Evolutionary conservation across 2,329 filamentous ascomycete species (phyloP), one percentile per base, ranked within the genome.

Genomic region (Drechslerella coelobrocha): DNA sequence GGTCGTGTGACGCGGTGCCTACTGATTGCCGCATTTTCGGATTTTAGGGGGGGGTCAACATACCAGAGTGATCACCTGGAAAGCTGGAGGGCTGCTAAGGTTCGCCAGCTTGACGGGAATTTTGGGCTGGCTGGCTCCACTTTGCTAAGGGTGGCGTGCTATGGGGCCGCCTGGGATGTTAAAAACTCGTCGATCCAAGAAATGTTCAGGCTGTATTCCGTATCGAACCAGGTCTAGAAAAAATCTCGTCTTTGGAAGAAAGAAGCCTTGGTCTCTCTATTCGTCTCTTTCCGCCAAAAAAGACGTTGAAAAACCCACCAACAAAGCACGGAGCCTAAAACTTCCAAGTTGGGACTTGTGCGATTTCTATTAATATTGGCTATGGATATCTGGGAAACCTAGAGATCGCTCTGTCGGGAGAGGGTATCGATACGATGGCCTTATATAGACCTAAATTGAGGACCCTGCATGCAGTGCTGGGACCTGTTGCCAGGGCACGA

Each of bases 101-200:
- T 62, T 69, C 65, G 65, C 65, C 65, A 69, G 65, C 27, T 69
- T 69, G 57, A 69, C 65, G 65, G 65, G 65, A 62, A 69, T 57
- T 61, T 62, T 69, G 51, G 54, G 56, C 27, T 39, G 43, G 23
- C 47, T 47, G 65, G 57, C 53, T 62, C 65, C 65, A 69, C 65
- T 69, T 62, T 69, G 65, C 45, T 54, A 48, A 51, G n/a, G 61
- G 50, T 51, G 43, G 53, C 41, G 61, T 45, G 45, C 34, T 37
- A 52, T 51, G 27, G 26, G 27, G 34, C 23, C 3, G 23, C 10
- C 34, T 39, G 34, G 34, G 23, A 7, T 48, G 43, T 19, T 14
- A 26, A 8, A 48, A 21, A 14, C 23, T 14, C 6, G 43, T 19
- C n/a, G 43, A 26, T 48, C 6, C 17, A n/a, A n/a, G n/a, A 21